These are phyloP conservation scores for Periconia sp. DNA, from an alignment of 2,329 filamentous ascomycete genomes.

Conservation along the genomic window DNA sequence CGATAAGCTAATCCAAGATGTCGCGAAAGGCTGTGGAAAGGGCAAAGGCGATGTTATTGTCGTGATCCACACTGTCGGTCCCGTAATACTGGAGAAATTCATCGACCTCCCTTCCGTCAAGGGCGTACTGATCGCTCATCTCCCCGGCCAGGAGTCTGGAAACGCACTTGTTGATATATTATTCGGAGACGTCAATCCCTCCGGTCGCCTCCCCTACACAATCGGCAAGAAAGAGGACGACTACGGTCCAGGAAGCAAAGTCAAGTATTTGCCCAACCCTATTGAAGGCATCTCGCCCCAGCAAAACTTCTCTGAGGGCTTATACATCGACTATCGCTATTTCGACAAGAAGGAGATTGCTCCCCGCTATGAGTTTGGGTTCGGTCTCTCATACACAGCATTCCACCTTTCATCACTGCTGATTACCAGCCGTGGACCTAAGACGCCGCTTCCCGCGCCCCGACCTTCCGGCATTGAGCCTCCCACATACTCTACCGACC, in stretches of 20 bases:
- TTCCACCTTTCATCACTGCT: constrained; percentile 68
- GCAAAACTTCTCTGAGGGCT: constrained; percentile 80
- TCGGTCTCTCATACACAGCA: constrained; percentile 79
- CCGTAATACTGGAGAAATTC: constrained; percentile 80
- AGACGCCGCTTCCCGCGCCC: constrained; percentile 44
- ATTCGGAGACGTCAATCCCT: constrained; percentile 45
- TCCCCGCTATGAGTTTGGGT: constrained; percentile 86
- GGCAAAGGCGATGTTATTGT: constrained; percentile 76
- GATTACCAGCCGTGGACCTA: constrained; percentile 50
- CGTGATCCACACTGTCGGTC: constrained; percentile 84
- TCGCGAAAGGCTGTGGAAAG: constrained; percentile 69
- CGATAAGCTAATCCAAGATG: constrained; percentile 74
- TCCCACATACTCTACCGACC: constrained; percentile 56
- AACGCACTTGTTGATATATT: constrained; percentile 49
- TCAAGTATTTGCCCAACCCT: constrained; percentile 71
- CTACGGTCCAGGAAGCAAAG: constrained; percentile 74
- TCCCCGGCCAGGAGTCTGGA: constrained; percentile 66
- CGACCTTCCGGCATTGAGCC: constrained; percentile 44
- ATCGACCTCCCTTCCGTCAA: constrained; percentile 78
- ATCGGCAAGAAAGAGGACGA: constrained; percentile 71
- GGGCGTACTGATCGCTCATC: constrained; percentile 77
- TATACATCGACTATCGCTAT: constrained; percentile 89
- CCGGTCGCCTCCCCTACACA: constrained; percentile 60
- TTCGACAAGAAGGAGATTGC: constrained; percentile 78
- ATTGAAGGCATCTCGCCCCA: constrained; percentile 69